phyloP scores from a whole-genome alignment of 768 basidiomycete genomes.

The Chiua virens region DNA sequence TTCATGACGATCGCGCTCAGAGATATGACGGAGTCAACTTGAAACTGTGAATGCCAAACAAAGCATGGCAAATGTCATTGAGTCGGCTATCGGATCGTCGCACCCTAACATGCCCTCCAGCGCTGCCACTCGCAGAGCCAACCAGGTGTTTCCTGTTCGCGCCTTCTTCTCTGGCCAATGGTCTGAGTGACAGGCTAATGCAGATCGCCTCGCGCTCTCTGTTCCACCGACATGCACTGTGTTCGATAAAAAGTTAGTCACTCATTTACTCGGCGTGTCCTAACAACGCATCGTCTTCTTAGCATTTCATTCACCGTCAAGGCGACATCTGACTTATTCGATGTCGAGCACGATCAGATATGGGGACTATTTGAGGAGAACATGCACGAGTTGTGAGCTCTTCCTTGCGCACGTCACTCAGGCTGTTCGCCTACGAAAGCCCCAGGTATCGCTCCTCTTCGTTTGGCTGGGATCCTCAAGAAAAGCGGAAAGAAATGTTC shows the following conservation, averaged over 20 bases:
- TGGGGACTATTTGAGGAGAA: constrained; percentile 56
- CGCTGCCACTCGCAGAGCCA: constrained; percentile 30
- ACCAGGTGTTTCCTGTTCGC: constrained; percentile 29
- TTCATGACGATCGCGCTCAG: constrained; percentile 55
- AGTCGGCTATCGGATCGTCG: background rate
- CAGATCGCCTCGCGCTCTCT: constrained; percentile 18
- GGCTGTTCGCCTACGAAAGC: background rate
- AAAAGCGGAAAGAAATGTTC: constrained; percentile 63
- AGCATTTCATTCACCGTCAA: constrained; percentile 27
- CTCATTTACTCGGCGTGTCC: background rate
- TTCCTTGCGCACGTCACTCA: constrained; percentile 1
- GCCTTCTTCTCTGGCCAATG: background rate
- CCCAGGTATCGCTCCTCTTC: constrained; percentile 57
- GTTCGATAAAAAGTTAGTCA: constrained; percentile 17
- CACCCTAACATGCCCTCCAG: constrained; percentile 16
- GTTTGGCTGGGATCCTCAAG: constrained; percentile 62
- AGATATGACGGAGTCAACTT: background rate
- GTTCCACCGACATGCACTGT: constrained; percentile 8
- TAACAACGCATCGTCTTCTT: background rate
- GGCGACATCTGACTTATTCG: constrained; percentile 34
- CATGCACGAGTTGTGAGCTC: constrained; percentile 47
- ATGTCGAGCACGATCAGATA: constrained; percentile 41
- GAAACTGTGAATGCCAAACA: constrained; percentile 4
- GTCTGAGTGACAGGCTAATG: constrained; percentile 20
- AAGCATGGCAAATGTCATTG: background rate